Conservation (phyloP, 2,329 filamentous ascomycete genomes). For the Bipolaris oryzae region DNA sequence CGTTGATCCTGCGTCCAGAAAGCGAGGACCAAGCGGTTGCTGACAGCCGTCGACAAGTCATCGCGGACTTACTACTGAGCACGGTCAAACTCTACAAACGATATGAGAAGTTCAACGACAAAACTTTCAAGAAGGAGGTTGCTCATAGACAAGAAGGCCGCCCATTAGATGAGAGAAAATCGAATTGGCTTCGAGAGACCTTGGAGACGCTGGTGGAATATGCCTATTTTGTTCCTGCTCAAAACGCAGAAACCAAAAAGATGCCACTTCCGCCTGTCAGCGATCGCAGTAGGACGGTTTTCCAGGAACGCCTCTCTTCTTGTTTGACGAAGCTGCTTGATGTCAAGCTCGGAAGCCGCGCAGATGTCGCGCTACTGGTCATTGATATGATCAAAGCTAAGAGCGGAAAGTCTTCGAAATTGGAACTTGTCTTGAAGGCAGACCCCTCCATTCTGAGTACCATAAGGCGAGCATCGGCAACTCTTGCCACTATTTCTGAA, state of each 20-base stretch:
- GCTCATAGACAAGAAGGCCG: constrained; percentile 8
- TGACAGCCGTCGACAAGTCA: constrained; percentile 54
- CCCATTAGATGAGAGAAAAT: constrained; percentile 11
- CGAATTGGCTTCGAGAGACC: constrained; percentile 51
- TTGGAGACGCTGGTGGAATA: constrained; percentile 56
- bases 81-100: constrained; percentile 53
- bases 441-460: constrained; percentile 52
- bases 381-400: constrained; percentile 38
- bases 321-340: constrained; percentile 59
- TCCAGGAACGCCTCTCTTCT: constrained; percentile 62
- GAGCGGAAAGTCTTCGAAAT: constrained; percentile 38
- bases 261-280: constrained; percentile 54
- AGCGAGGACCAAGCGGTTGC: constrained; percentile 53
- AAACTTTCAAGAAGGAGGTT: constrained; percentile 42
- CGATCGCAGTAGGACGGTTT: constrained; percentile 56
- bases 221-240: constrained; percentile 56
- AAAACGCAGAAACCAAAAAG: constrained; percentile 38
- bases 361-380: constrained; percentile 38
- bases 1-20: constrained; percentile 55
- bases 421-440: constrained; percentile 56
- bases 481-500: constrained; percentile 35
- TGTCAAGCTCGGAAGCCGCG: constrained; percentile 26
- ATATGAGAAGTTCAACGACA: constrained; percentile 28
- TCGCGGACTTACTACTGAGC: constrained; percentile 60
- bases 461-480: constrained; percentile 42